Conservation (phyloP, 352 stramenopile genomes). For the Pythium vanterpoolii region DNA sequence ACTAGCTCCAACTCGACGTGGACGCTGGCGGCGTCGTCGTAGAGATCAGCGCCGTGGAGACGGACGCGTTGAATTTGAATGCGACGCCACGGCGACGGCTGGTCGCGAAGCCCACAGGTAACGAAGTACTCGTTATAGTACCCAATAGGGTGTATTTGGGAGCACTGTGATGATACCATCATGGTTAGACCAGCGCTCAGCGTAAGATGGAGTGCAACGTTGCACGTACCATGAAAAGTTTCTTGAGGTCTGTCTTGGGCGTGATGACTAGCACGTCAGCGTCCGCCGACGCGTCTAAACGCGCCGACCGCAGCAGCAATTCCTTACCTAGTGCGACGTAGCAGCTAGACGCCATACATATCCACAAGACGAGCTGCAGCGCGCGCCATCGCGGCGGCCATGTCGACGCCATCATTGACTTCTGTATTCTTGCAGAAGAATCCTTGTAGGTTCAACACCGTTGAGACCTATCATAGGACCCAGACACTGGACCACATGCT, state of each 20-base stretch:
- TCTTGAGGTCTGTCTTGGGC: slow-evolving; percentile 18
- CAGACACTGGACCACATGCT: neutral
- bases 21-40: slow-evolving; percentile 10
- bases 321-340: neutral
- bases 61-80: slow-evolving; percentile 36
- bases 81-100: slow-evolving; percentile 27
- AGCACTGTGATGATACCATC: slow-evolving; percentile 40
- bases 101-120: slow-evolving; percentile 40
- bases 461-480: neutral
- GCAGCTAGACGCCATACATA: neutral
- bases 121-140: slow-evolving; percentile 86
- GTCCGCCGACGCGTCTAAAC: neutral
- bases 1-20: slow-evolving; percentile 17
- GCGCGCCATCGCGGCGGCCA: neutral
- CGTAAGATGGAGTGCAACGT: neutral
- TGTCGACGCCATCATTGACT: neutral
- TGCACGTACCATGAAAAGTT: slow-evolving; percentile 17
- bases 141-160: slow-evolving; percentile 54
- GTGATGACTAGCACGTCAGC: slow-evolving; percentile 51
- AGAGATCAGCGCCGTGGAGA: slow-evolving; percentile 34
- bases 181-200: neutral
- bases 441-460: neutral
- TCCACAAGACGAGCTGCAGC: neutral
- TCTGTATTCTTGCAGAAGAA: neutral
- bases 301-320: neutral